Evolutionary conservation across 1,284 basidiomycete species (phyloP).

Genomic region (Rhizopogon hawkerae): DNA sequence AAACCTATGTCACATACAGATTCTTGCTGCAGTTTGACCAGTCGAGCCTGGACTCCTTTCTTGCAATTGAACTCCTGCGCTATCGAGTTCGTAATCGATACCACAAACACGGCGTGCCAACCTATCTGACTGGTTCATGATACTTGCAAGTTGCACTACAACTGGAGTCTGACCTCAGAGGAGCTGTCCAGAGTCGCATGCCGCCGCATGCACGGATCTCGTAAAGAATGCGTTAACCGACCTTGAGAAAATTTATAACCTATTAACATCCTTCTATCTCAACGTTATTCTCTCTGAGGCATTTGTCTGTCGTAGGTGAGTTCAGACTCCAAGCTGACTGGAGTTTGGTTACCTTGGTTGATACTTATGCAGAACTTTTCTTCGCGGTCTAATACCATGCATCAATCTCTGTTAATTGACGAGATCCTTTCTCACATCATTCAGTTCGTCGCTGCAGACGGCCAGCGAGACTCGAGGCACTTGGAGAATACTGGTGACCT

Average conservation of each 20-base stretch:
- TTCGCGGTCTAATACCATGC: constrained; percentile 14
- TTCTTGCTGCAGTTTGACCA: too few relatives aligned
- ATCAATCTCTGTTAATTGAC: constrained; percentile 19
- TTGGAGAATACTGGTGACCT: constrained; percentile 18
- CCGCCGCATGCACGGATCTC: too few relatives aligned
- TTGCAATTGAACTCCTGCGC: too few relatives aligned
- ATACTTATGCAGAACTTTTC: background rate
- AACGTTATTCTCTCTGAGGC: background rate
- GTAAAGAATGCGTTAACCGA: background rate
- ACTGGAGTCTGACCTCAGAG: too few relatives aligned
- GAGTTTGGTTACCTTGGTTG: background rate
- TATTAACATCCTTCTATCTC: background rate
- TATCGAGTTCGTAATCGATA: too few relatives aligned
- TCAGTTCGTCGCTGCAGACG: constrained; percentile 19
- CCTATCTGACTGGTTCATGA: too few relatives aligned
- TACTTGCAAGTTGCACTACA: too few relatives aligned
- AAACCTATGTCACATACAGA: too few relatives aligned
- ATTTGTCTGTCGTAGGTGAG: background rate
- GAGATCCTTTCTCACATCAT: constrained; percentile 23
- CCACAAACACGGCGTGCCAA: too few relatives aligned
- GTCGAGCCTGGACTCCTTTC: too few relatives aligned
- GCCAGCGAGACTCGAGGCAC: constrained; percentile 8
- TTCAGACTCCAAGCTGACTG: background rate
- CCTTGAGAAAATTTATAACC: background rate
- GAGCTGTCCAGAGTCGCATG: too few relatives aligned